Base-by-base conservation (phyloP, 2,329 filamentous ascomycete genomes). In the Aspergillus udagawae region DNA sequence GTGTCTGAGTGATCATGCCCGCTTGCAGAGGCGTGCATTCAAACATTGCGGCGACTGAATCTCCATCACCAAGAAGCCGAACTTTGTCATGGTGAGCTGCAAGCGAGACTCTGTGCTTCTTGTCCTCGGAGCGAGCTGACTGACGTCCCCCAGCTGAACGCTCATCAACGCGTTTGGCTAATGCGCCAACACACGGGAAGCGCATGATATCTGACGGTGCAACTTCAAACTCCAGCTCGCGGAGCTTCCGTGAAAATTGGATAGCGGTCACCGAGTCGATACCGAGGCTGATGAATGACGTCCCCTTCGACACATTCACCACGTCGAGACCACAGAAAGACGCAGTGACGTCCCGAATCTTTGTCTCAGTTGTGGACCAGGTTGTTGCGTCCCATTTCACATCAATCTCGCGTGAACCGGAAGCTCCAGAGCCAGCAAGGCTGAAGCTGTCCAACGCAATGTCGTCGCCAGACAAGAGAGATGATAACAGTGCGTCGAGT, bases 1-100 rank as follows among this genome's bases (percentile, higher is more conserved):
- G 70, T 3, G 86, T 86, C 51, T 86, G 82, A 0, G 88, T 87
- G 45, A 96, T 84, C 79, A 96, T 92, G 0, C 91, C 92, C 65
- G 92, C 85, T 67, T 96, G 92, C 1, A 96, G 75, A 0, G 91
- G 83, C 0, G 91, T 93, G 68, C 91, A 95, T 4, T 67, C 60
- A 49, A 71, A 74, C 41, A 71, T 62, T 3, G 58, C 54, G 9
- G 59, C 59, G 29, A 73, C 58, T 4, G 58, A 63, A 44, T 69
- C 67, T 23, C 53, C 32, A 2, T 56, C 42, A 8, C 52, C 29
- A 32, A 68, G 61, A 28, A 60, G 55, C 27, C 57, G 60, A 21
- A 68, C 52, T 17, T 61, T 41, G 21, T 59, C 55, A n/a, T 49
- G 42, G 38, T 66, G 63, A 3, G 20, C 20, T 1, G 59, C 53